Evolutionary conservation across 306 rosid species (phyloP), one percentile per base, ranked within the genome.

Genomic region (Lathyrus sativus): DNA sequence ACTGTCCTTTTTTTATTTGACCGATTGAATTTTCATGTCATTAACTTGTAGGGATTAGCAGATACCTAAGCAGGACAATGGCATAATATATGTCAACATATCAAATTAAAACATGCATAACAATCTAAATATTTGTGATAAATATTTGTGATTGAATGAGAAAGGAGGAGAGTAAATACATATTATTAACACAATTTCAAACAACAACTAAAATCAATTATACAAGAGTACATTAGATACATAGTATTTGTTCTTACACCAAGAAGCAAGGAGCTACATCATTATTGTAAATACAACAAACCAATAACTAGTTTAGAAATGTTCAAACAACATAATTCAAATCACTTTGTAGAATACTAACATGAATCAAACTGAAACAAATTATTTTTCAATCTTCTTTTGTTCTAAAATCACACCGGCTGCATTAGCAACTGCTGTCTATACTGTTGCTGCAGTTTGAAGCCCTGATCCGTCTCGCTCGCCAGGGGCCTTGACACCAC

Each of bases 311-410:
- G 7, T 10, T 22, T 50, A 41, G 4, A 50, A 46, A 66, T 80
- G 24, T 44, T 67, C 73, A 72, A 56, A 26, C 39, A 38, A 18
- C 53, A 37, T 13, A 41, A 51, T 46, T 9, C 26, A 68, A 64
- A 69, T 12, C 49, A 64, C 68, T 18, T 19, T 64, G 28, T 53
- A 42, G 28, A 69, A 43, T 9, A 45, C 54, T 69, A 4, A 24
- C 14, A 33, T 29, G 3, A 46, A 61, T 72, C 59, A 80, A n/a
- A 79, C 81, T 0, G 79, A 83, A 65, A 39, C n/a, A 49, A 6
- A 48, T 48, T 15, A 15, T 10, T 48, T n/a, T 45, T 45, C 19
- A 45, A 45, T 43, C 49, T 43, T 43, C 49, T 43, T 12, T 3
- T 12, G 14, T 43, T 43, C 26, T 24, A 26, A 26, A 26, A 51